Conservation (phyloP, 352 stramenopile species). For the Phytophthora palmivora region DNA sequence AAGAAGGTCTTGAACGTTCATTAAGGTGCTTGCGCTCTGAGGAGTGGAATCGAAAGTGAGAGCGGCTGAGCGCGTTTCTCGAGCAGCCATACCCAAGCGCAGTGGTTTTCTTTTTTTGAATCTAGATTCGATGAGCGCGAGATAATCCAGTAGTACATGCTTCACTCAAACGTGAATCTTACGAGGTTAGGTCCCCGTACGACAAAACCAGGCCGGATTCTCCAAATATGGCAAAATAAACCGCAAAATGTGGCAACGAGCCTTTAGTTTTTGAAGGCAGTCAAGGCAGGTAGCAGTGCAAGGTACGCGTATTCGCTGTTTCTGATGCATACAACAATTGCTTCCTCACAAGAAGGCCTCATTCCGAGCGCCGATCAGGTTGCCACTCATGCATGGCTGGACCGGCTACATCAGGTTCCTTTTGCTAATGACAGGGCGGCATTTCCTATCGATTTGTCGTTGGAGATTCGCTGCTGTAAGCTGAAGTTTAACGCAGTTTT, state of each 20-base stretch:
- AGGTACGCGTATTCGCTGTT: no score
- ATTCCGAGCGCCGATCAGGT: background rate
- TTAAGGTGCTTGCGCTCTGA: conserved; percentile 25
- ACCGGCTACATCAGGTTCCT: conserved; percentile 8
- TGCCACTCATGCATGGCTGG: background rate
- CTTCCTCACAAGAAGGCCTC: background rate
- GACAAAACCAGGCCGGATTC: background rate
- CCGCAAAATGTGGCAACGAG: background rate
- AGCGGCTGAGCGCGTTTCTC: conserved; percentile 26
- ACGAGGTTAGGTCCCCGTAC: conserved; percentile 2
- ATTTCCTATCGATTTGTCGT: conserved; percentile 14
- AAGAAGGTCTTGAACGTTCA: conserved; percentile 65
- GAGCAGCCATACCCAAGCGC: conserved; percentile 49
- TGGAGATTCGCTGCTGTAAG: conserved; percentile 14
- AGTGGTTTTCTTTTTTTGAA: conserved; percentile 72
- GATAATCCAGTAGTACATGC: background rate
- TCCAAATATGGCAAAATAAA: background rate
- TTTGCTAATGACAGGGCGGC: conserved; percentile 12
- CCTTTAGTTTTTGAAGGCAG: no score
- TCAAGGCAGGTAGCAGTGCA: no score
- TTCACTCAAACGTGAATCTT: conserved; percentile 16
- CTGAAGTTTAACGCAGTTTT: background rate
- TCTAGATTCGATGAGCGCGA: conserved; percentile 44
- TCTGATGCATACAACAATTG: no score
- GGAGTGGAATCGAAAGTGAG: conserved; percentile 46